These are phyloP conservation scores for Sphagnurus paluster DNA, from an alignment of 1,284 basidiomycete species.

Conservation along the genomic window DNA sequence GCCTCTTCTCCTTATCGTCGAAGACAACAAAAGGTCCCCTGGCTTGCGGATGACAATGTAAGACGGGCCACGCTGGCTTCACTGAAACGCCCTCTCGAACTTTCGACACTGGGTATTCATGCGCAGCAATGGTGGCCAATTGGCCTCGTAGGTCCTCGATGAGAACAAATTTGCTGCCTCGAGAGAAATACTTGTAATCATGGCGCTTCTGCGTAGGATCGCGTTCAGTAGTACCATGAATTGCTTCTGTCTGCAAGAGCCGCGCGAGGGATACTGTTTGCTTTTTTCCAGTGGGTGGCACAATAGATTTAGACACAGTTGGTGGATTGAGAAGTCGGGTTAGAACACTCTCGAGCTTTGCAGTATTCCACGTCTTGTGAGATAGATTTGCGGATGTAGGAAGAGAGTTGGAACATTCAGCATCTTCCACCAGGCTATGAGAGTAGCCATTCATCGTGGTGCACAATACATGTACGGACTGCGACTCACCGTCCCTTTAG, in stretches of 20 bases:
- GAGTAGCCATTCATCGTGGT: slow-evolving; percentile 10
- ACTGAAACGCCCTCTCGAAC: slow-evolving; percentile 45
- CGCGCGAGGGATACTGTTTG: slow-evolving; percentile 47
- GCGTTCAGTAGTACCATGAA: slow-evolving; percentile 89
- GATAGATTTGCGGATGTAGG: slow-evolving; percentile 76
- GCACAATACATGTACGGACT: not conserved
- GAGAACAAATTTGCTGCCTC: slow-evolving; percentile 79
- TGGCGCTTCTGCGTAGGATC: slow-evolving; percentile 87
- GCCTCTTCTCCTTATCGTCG: slow-evolving; percentile 67
- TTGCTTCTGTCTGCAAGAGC: slow-evolving; percentile 85
- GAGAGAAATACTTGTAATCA: slow-evolving; percentile 89
- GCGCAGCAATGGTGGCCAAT: slow-evolving; percentile 65
- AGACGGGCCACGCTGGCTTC: slow-evolving; percentile 64
- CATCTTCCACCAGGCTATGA: slow-evolving; percentile 30
- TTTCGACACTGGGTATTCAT: slow-evolving; percentile 62
- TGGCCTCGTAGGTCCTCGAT: slow-evolving; percentile 90
- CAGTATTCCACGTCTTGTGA: slow-evolving; percentile 88
- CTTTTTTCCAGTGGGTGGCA: slow-evolving; percentile 23
- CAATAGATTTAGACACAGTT: slow-evolving; percentile 22
- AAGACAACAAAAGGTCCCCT: slow-evolving; percentile 73
- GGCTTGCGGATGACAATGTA: slow-evolving; percentile 70
- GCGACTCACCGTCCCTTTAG: slow-evolving; percentile 55
- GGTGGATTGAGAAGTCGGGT: slow-evolving; percentile 54
- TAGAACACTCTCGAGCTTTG: slow-evolving; percentile 74
- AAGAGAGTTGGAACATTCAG: slow-evolving; percentile 51